Base-by-base conservation (phyloP, 306 rosid species). In the Ochetophila trinervis region DNA sequence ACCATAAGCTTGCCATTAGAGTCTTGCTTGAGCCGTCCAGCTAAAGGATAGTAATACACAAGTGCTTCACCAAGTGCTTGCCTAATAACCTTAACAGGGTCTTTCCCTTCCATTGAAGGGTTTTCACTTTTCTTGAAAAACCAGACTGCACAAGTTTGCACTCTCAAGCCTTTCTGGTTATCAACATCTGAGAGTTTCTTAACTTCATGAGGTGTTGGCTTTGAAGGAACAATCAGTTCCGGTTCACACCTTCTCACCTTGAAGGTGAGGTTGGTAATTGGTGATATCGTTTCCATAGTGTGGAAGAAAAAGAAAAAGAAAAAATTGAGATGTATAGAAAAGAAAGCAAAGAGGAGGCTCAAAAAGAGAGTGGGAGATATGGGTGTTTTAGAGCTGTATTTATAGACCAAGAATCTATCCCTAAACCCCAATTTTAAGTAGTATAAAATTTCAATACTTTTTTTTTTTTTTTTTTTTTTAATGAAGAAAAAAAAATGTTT, bases 161-260 rank as follows among this genome's bases (percentile, higher is more conserved):
- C 50, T 55, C 53, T 5, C 2, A 50, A 8, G 15, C 60, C 52
- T 18, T 5, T 6, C 32, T 60, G 52, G 20, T 60, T 23, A 13
- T 70, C 61, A 2, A 70, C 14, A 15, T 70, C 53, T 1, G 74
- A 70, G 7, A 70, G 67, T 14, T 15, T 35, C 45, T 70, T 70
- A 4, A 45, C 24, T 14, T 48, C 40, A 0, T 8, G 23, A 0
- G 60, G 67, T 5, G 67, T 70, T 57, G 74, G 67, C 12, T 10
- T 60, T 9, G 67, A 52, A 4, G 74, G 67, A 0, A 23, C 8
- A n/a, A 61, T 9, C n/a, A 12, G 22, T 6, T 21, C 35, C 20
- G 22, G 27, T 14, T 40, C 21, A 8, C 54, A 16, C 9, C 54
- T 16, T 50, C 17, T n/a, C 22, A 50, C 54, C 11, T 19, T 4